Base-by-base conservation (phyloP, 495 filamentous ascomycete species). In the Neurospora sp. region DNA sequence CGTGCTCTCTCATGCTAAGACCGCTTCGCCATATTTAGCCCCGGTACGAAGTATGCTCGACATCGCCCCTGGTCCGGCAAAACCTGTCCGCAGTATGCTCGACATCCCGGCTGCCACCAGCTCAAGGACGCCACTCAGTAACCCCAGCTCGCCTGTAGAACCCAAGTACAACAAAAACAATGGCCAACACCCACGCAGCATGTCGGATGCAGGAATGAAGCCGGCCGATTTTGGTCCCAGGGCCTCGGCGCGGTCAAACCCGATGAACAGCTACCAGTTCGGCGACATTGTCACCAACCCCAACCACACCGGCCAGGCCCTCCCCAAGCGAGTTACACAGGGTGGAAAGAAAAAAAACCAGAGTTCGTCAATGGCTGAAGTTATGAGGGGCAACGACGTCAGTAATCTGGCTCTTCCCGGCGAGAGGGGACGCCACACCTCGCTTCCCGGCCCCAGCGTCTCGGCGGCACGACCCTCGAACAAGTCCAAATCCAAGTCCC, bases 401-500 rank as follows among this genome's bases (percentile, higher is more conserved):
- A 78, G 80, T 44, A 81, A 76, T 69, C 73, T 86, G 38, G 77
- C 80, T n/a, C 78, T 86, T 1, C 83, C 83, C 14, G 82, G 83
- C 9, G 82, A 85, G 31, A 75, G 80, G 73, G 79, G 83, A 70
- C 79, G 86, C 72, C 76, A 87, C 71, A 84, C 84, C 70, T 87
- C 88, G 37, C 76, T 83, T 39, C 74, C 83, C 3, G 87, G 76
- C 8, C 68, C 75, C 37, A 70, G 74, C 5, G 71, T 85, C 1
- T 81, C 85, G 35, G 76, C 82, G 38, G 84, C 41, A 5, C 71
- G 72, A 48, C 38, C 20, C 27, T 48, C 81, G n/a, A 82, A 86
- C 71, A 90, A 92, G 76, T 91, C 88, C 10, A 90, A 92, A 77
- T 91, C 88, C 12, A 87, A 85, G 72, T 91, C 90, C 66, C 88